Percentiles rank a stretch among this genome's conserved stretches.
Conservation (phyloP, 176 grass and related monocot species). For the Ampelocalamus luodianensis region DNA sequence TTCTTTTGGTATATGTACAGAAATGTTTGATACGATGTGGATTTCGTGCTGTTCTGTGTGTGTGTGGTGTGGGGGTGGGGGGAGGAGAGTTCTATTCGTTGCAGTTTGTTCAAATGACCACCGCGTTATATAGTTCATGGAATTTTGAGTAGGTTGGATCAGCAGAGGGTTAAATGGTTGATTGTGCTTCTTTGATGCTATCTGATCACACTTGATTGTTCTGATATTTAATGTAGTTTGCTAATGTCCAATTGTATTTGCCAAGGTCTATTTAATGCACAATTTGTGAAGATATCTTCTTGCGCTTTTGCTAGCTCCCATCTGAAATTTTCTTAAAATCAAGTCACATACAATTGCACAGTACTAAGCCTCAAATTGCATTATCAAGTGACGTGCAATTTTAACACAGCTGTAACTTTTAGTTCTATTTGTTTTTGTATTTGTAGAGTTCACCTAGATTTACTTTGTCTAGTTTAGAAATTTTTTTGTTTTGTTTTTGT, state of each 20-base stretch:
- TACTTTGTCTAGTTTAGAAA: no score
- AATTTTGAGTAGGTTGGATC: slow-evolving; percentile 2
- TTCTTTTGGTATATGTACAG: not conserved
- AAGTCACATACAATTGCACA: no score
- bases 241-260: not conserved
- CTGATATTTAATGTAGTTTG: not conserved
- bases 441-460: no score
- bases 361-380: no score
- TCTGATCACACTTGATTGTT: not conserved
- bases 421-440: no score
- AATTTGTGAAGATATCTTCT: slow-evolving; percentile 6
- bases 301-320: no score
- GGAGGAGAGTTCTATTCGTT: not conserved
- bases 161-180: not conserved
- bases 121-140: not conserved
- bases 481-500: no score
- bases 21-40: not conserved
- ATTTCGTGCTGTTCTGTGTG: not conserved
- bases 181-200: not conserved
- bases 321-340: no score
- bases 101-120: not conserved
- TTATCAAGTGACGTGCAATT: no score
- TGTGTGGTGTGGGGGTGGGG: not conserved
- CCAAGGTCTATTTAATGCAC: not conserved
- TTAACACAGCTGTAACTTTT: no score